Conservation (phyloP, 495 filamentous ascomycete genomes). For the Cercophora scortea region DNA sequence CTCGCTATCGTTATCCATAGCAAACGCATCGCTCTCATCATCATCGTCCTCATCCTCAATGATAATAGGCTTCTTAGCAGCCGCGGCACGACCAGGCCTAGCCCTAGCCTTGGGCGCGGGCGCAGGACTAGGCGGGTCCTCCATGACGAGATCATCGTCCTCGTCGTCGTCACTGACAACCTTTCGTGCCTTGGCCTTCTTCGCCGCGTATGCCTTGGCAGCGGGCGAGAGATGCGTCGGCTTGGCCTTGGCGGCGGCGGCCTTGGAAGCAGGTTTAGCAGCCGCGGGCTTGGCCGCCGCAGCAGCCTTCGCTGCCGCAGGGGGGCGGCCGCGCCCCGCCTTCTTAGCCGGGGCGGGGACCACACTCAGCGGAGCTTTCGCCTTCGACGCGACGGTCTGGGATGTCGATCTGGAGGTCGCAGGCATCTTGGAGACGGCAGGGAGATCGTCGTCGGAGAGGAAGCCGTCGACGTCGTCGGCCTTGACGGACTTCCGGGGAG, state of each 20-base stretch:
- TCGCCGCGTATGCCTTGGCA: slow-evolving; percentile 75
- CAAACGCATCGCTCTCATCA: slow-evolving; percentile 14
- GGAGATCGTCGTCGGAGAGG: slow-evolving; percentile 46
- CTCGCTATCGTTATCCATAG: slow-evolving; percentile 11
- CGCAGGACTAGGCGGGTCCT: slow-evolving; percentile 32
- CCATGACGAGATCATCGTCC: slow-evolving; percentile 26
- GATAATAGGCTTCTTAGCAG: slow-evolving; percentile 33
- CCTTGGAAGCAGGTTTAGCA: slow-evolving; percentile 9
- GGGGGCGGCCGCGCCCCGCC: slow-evolving; percentile 38
- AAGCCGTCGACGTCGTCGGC: slow-evolving; percentile 54
- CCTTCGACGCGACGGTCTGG: slow-evolving; percentile 28
- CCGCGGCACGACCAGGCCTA: slow-evolving; percentile 40
- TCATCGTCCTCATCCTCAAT: slow-evolving; percentile 34
- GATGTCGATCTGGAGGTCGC: slow-evolving; percentile 27
- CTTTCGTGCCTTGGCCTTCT: slow-evolving; percentile 51
- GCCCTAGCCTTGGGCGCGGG: slow-evolving; percentile 33
- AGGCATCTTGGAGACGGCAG: slow-evolving; percentile 30
- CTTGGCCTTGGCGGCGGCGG: slow-evolving; percentile 27
- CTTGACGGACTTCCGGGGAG: slow-evolving; percentile 45
- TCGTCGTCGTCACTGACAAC: slow-evolving; percentile 36
- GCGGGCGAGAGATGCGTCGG: slow-evolving; percentile 55
- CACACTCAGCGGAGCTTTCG: slow-evolving; percentile 26
- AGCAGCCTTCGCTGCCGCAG: slow-evolving; percentile 27
- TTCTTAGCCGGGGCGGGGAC: slow-evolving; percentile 41
- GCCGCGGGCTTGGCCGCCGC: slow-evolving; percentile 23